phyloP scores from a whole-genome alignment of 2,329 filamentous ascomycete genomes.

The Colletotrichum paranaense region DNA sequence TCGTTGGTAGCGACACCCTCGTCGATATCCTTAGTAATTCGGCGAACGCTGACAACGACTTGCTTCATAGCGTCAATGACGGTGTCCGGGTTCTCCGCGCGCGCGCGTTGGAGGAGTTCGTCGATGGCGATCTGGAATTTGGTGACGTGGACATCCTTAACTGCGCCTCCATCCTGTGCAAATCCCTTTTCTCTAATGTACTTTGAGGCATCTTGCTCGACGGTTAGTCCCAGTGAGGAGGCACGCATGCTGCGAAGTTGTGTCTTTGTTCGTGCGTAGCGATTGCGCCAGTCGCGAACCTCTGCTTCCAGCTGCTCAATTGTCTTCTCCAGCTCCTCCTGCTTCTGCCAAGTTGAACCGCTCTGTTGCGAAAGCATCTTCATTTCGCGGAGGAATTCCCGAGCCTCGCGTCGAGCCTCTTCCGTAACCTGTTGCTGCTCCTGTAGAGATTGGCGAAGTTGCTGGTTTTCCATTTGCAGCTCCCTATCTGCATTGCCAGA shows the following conservation, averaged over 20 bases:
- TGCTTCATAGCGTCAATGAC: slow-evolving; percentile 89
- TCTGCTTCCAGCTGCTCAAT: slow-evolving; percentile 84
- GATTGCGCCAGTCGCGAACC: slow-evolving; percentile 88
- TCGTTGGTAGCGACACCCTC: slow-evolving; percentile 65
- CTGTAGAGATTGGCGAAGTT: slow-evolving; percentile 71
- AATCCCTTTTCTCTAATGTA: slow-evolving; percentile 75
- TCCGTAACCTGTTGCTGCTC: slow-evolving; percentile 87
- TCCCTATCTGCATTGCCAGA: slow-evolving; percentile 59
- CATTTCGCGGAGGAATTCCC: slow-evolving; percentile 90
- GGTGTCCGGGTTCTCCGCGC: slow-evolving; percentile 77
- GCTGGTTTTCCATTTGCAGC: slow-evolving; percentile 75
- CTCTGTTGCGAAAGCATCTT: slow-evolving; percentile 84
- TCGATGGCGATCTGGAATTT: slow-evolving; percentile 96
- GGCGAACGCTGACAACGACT: slow-evolving; percentile 84
- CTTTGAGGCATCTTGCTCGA: slow-evolving; percentile 77
- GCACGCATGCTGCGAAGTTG: slow-evolving; percentile 85
- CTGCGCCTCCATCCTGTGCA: slow-evolving; percentile 76
- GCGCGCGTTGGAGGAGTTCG: slow-evolving; percentile 83
- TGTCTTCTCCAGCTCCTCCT: slow-evolving; percentile 80
- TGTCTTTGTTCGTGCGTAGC: slow-evolving; percentile 89
- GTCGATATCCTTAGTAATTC: slow-evolving; percentile 85
- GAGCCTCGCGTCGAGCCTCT: slow-evolving; percentile 86
- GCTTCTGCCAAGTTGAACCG: slow-evolving; percentile 81
- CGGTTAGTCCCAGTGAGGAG: slow-evolving; percentile 79
- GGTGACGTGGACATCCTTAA: slow-evolving; percentile 93